phyloP scores from a whole-genome alignment of 202 grass and related monocot genomes.

The Alloteropsis angusta region DNA sequence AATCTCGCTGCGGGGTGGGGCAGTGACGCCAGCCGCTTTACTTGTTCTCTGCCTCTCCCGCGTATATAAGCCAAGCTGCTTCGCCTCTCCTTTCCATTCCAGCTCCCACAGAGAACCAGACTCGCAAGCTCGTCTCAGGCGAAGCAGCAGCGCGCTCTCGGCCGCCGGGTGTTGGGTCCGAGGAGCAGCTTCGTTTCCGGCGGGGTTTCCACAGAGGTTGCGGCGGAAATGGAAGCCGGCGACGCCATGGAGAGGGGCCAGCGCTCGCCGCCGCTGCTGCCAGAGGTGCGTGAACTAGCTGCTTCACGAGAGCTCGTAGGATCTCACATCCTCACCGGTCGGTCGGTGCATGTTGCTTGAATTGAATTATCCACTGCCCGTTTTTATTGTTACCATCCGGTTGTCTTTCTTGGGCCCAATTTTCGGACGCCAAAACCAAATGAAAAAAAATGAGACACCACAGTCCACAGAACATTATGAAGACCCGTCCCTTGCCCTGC shows the following conservation, averaged over 20 bases:
- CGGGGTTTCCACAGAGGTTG: not conserved
- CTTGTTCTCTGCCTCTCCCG: not conserved
- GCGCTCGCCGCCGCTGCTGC: constrained; percentile 19
- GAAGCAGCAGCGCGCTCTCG: not conserved
- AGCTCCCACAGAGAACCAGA: too few relatives aligned
- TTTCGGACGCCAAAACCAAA: too few relatives aligned
- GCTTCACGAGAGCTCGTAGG: too few relatives aligned
- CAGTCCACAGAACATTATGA: too few relatives aligned
- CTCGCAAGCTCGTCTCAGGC: too few relatives aligned
- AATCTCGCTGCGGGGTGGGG: not conserved
- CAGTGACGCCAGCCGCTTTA: not conserved
- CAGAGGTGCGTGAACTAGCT: constrained; percentile 14
- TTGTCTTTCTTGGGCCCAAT: too few relatives aligned
- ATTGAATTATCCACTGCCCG: too few relatives aligned
- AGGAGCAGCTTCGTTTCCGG: not conserved
- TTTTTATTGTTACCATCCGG: too few relatives aligned
- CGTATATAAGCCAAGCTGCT: not conserved
- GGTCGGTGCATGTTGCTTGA: too few relatives aligned
- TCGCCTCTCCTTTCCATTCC: not conserved
- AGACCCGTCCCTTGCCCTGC: too few relatives aligned
- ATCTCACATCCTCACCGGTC: too few relatives aligned
- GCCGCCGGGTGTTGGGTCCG: not conserved
- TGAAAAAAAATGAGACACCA: too few relatives aligned
- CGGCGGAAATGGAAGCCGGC: constrained; percentile 31
- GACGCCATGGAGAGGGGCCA: constrained; percentile 52